phyloP scores from a whole-genome alignment of 306 rosid genomes.

The Benincasa hispida region DNA sequence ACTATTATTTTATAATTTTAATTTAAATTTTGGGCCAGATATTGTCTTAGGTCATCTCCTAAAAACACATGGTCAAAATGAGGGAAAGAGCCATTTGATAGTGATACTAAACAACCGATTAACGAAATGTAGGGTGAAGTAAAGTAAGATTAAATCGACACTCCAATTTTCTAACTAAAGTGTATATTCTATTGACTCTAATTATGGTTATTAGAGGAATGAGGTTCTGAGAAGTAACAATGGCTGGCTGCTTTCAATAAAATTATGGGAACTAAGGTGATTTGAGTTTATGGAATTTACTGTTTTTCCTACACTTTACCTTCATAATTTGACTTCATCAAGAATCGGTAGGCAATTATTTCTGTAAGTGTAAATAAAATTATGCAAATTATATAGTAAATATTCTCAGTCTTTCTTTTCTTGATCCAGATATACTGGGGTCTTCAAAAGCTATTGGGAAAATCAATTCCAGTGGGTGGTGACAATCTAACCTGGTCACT shows the following conservation, averaged over 20 bases:
- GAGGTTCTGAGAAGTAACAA: background rate
- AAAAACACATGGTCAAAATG: background rate
- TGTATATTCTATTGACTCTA: background rate
- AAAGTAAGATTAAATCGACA: background rate
- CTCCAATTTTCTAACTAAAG: background rate
- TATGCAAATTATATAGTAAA: background rate
- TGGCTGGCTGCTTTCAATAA: background rate
- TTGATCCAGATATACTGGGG: slow-evolving; percentile 40
- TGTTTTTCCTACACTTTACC: background rate
- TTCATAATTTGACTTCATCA: background rate
- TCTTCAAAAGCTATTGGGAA: slow-evolving; percentile 37
- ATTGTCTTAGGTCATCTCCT: background rate
- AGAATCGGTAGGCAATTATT: background rate
- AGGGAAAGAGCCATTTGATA: background rate
- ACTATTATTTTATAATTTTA: no score
- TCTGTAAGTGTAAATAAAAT: background rate
- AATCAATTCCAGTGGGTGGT: slow-evolving; percentile 33
- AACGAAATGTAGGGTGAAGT: background rate
- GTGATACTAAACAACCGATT: background rate
- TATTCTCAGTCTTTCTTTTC: background rate
- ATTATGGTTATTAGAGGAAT: background rate
- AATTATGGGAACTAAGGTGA: background rate
- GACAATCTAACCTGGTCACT: slow-evolving; percentile 64
- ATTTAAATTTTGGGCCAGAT: background rate
- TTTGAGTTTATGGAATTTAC: background rate